These are phyloP conservation scores for Chlorella sp. DNA, from an alignment of 139 green algal species.

Conservation along the genomic window DNA sequence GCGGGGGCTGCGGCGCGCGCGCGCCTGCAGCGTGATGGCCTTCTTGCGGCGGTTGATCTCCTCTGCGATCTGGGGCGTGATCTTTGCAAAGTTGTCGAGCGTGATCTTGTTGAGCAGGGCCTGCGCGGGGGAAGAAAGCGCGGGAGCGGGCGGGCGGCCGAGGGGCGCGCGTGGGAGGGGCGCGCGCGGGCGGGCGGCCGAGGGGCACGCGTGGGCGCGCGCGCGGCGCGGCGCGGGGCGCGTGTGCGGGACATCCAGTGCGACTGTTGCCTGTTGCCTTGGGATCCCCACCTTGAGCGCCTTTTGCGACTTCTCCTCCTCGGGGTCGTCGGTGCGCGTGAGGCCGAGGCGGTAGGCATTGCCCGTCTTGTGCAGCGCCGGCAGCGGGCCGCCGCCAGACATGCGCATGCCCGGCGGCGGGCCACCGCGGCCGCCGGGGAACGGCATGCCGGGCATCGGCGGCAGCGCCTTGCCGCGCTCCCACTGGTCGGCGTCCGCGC, in stretches of 20 bases:
- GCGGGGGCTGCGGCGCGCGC: too few species aligned
- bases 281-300: too few species aligned
- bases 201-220: too few species aligned
- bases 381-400: conserved; percentile 13
- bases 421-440: conserved; percentile 29
- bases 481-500: conserved; percentile 55
- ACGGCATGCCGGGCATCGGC: conserved; percentile 32
- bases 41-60: conserved; percentile 75
- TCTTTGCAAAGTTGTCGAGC: conserved; percentile 95
- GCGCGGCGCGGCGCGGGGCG: too few species aligned
- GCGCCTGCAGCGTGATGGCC: conserved; percentile 76
- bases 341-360: conserved; percentile 63
- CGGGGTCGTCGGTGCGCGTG: conserved; percentile 71
- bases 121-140: too few species aligned
- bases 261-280: too few species aligned
- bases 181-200: too few species aligned
- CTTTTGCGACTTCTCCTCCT: conserved; percentile 93
- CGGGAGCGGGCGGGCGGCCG: too few species aligned
- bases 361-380: conserved; percentile 63
- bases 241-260: too few species aligned
- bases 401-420: conserved; percentile 34
- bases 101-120: conserved; percentile 98
- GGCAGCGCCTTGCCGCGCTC: conserved; percentile 51
- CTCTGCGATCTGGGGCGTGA: conserved; percentile 81
- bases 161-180: too few species aligned